Percentiles rank a stretch among this genome's conserved stretches.
Conservation (phyloP, 2,329 filamentous ascomycete species). For the Sordariomycetes sp. region DNA sequence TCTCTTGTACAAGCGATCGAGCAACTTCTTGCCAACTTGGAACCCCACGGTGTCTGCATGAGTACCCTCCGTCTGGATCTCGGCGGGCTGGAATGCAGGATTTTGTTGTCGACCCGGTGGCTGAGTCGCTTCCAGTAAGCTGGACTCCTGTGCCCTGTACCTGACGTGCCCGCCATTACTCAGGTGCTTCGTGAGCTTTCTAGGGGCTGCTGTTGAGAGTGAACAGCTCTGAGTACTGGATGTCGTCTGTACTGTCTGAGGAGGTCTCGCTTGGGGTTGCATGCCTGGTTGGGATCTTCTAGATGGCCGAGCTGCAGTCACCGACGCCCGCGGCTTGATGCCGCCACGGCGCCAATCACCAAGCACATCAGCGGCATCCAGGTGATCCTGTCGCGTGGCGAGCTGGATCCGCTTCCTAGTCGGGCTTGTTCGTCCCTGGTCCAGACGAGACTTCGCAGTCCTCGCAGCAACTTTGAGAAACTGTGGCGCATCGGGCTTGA, state of each 20-base stretch:
- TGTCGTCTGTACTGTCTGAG: no score
- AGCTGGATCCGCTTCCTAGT: constrained; percentile 47
- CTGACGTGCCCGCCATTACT: neutral
- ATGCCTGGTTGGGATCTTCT: constrained; percentile 12
- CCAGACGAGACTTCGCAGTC: constrained; percentile 34
- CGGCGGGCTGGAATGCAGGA: no score
- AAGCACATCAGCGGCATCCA: constrained; percentile 45
- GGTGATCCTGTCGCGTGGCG: constrained; percentile 50
- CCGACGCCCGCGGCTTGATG: constrained; percentile 31
- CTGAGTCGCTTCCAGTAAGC: neutral
- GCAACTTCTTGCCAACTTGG: constrained; percentile 36
- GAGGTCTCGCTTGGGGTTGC: neutral
- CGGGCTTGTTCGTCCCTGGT: constrained; percentile 46
- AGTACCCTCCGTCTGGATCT: no score
- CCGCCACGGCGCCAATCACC: constrained; percentile 46
- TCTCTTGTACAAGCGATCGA: constrained; percentile 3
- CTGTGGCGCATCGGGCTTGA: constrained; percentile 39
- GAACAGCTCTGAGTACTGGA: neutral
- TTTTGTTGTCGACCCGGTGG: neutral
- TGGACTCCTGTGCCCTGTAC: neutral
- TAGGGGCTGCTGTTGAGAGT: neutral
- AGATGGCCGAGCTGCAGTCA: constrained; percentile 15
- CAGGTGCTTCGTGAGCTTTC: constrained; percentile 1
- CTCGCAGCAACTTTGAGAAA: constrained; percentile 56
- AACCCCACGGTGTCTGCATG: constrained; percentile 34